Percentiles rank a stretch among this genome's conserved stretches.
These are phyloP conservation scores for Populus pruinosa DNA, from an alignment of 345 rosid genomes.

Conservation along the genomic window DNA sequence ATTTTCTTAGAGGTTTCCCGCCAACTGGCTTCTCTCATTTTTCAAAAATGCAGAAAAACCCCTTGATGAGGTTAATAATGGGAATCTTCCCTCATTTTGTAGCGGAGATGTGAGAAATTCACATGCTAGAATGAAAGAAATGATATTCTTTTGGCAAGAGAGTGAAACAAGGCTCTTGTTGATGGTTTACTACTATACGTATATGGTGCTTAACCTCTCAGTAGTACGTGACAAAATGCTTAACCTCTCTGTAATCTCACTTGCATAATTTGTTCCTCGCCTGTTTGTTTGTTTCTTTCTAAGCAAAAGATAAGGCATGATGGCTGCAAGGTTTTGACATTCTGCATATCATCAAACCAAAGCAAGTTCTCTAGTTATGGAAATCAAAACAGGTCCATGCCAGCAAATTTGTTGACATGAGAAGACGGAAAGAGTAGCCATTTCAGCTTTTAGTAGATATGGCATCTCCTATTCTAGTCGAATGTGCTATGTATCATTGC, in stretches of 20 bases:
- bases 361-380: background rate
- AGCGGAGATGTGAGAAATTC: background rate
- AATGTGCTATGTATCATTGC: background rate
- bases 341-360: background rate
- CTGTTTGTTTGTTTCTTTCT: background rate
- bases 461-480: background rate
- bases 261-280: background rate
- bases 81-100: slow-evolving; percentile 18
- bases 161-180: background rate
- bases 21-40: background rate
- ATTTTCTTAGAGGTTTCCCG: slow-evolving; percentile 7
- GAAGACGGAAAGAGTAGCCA: background rate
- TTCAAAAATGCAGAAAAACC: too few relatives aligned
- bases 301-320: background rate
- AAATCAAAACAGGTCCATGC: background rate
- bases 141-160: background rate
- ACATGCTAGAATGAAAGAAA: background rate
- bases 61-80: slow-evolving; percentile 13
- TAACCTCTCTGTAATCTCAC: background rate
- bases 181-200: too few relatives aligned
- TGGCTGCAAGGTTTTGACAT: background rate
- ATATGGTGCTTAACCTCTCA: background rate
- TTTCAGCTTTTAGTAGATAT: background rate
- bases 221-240: background rate
- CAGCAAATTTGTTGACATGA: background rate